Percentiles rank a stretch among this genome's conserved stretches.
Conservation (phyloP, 257 asterid genomes). For the Thymus quinquecostatus region DNA sequence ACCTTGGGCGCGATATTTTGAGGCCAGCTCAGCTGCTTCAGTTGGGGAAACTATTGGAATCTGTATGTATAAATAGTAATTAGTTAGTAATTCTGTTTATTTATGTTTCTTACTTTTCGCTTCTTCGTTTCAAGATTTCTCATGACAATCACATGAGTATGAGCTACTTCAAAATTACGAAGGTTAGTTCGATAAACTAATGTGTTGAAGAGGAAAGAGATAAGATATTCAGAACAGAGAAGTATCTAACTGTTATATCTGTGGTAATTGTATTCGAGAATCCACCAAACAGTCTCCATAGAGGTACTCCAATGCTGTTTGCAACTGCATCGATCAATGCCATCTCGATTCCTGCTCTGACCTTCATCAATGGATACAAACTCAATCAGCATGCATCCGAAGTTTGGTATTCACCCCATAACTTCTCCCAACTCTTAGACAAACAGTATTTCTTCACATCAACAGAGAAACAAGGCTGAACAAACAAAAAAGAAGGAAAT, state of each 20-base stretch:
- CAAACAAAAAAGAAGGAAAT: background rate
- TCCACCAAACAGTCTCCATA: constrained; percentile 94
- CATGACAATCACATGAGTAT: background rate
- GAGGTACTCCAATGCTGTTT: constrained; percentile 74
- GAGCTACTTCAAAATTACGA: constrained; percentile 9
- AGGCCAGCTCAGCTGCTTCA: constrained; percentile 84
- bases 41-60: constrained; percentile 83
- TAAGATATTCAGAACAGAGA: constrained; percentile 22
- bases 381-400: constrained; percentile 32
- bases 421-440: background rate
- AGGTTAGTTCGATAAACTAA: background rate
- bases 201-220: background rate
- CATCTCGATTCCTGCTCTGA: constrained; percentile 95
- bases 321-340: constrained; percentile 93
- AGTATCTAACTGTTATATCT: constrained; percentile 73
- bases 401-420: background rate
- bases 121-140: background rate
- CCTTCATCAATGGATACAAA: constrained; percentile 59
- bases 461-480: background rate
- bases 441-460: background rate
- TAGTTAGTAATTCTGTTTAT: constrained; percentile 15
- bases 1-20: constrained; percentile 60
- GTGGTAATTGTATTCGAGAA: constrained; percentile 70
- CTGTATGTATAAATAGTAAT: constrained; percentile 41
- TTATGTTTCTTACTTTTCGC: background rate